phyloP scores from a whole-genome alignment of 179 eudicot species.

The Patellifolia procumbens region DNA sequence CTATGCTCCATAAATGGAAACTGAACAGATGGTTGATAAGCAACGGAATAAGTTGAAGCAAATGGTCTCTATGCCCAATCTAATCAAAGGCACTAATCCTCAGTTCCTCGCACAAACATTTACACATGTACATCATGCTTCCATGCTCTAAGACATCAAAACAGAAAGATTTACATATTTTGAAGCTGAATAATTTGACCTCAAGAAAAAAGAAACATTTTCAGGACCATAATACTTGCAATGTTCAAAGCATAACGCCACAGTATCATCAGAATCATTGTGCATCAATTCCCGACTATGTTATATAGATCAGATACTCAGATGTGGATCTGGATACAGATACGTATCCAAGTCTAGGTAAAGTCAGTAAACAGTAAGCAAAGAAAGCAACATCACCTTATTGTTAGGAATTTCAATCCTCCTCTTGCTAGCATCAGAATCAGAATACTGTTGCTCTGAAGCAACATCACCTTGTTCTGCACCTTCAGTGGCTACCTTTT shows the following conservation, averaged over 20 bases:
- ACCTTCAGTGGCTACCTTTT: conserved; percentile 38
- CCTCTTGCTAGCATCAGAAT: conserved; percentile 37
- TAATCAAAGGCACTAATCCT: not conserved
- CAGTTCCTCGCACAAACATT: too few relatives aligned
- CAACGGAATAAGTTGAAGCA: not conserved
- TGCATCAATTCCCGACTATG: too few relatives aligned
- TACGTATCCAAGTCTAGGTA: too few relatives aligned
- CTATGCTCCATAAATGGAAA: not conserved
- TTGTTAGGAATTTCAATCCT: conserved; percentile 86
- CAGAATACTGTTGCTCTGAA: conserved; percentile 35
- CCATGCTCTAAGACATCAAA: too few relatives aligned
- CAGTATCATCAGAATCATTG: too few relatives aligned
- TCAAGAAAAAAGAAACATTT: too few relatives aligned
- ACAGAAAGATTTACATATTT: too few relatives aligned
- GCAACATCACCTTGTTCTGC: conserved; percentile 36
- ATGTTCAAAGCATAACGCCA: too few relatives aligned
- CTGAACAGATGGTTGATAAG: not conserved
- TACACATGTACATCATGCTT: not conserved
- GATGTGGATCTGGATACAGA: too few relatives aligned
- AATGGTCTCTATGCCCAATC: not conserved
- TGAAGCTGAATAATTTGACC: too few relatives aligned
- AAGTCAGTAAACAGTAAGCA: not conserved
- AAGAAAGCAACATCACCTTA: conserved; percentile 48
- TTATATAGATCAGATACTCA: too few relatives aligned
- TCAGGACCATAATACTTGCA: too few relatives aligned